A percentile compares a stretch with the other conserved stretches of the same genome.
phyloP scores from a whole-genome alignment of 164 flowering plant genomes.

The Umbilicus rupestris region DNA sequence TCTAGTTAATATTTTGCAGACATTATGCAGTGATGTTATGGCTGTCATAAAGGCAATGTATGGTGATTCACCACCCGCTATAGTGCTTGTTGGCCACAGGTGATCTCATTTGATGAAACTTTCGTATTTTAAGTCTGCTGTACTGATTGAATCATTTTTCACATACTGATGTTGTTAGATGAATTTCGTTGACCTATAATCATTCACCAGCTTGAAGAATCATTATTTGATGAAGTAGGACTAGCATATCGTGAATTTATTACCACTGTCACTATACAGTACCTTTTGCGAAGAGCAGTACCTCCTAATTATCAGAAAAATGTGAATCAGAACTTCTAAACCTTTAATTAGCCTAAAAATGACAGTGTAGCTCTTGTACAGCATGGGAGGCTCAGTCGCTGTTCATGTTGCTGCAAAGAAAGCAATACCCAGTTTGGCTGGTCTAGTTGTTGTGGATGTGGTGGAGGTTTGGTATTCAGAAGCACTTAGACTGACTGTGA shows the following conservation, averaged over 20 bases:
- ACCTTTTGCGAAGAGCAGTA: not conserved
- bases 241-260: no score
- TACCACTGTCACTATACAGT: not conserved
- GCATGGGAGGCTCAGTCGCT: conserved; percentile 99
- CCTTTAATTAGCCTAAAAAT: not conserved
- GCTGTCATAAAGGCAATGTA: conserved; percentile 71
- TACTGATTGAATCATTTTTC: not conserved
- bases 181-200: no score
- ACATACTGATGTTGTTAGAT: no score
- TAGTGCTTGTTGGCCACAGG: conserved; percentile 99
- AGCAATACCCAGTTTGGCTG: conserved; percentile 56
- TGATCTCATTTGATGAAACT: conserved; percentile 17
- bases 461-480: conserved; percentile 59
- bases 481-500: not conserved
- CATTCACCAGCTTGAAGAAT: not conserved
- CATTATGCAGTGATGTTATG: conserved; percentile 74
- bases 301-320: not conserved
- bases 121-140: not conserved
- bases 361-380: conserved; percentile 18
- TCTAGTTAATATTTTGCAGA: conserved; percentile 40
- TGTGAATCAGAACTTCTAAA: not conserved
- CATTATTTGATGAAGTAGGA: not conserved
- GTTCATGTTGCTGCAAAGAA: conserved; percentile 90
- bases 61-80: conserved; percentile 89
- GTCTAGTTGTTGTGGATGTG: conserved; percentile 86